Conservation (phyloP, 106 monocot genomes). For the Phalaenopsis equestris region DNA sequence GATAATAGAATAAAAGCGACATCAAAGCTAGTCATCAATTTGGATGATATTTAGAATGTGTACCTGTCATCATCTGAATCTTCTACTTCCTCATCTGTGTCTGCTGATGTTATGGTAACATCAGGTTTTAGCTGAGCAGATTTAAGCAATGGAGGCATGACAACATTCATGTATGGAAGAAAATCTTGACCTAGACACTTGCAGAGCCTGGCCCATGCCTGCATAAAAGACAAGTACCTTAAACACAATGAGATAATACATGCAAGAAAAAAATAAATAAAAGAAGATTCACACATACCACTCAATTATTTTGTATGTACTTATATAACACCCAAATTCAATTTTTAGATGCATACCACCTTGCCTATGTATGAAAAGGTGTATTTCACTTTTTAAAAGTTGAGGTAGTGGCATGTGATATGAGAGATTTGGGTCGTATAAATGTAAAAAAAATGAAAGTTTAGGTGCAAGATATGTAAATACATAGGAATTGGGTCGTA, state of each 20-base stretch:
- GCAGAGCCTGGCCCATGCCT: conserved; percentile 99
- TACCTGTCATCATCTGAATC: conserved; percentile 94
- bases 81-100: conserved; percentile 84
- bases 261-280: neutral
- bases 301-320: no score
- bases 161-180: conserved; percentile 96
- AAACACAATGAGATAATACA: neutral
- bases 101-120: conserved; percentile 83
- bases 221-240: neutral
- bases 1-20: neutral
- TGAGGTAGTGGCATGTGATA: no score
- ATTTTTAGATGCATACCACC: no score
- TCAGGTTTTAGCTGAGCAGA: conserved; percentile 99
- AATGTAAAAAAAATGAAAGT: no score
- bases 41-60: neutral
- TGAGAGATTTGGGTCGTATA: no score
- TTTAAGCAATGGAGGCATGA: conserved; percentile 93
- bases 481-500: no score
- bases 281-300: no score
- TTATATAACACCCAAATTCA: no score
- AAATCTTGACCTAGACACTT: conserved; percentile 98
- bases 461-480: no score
- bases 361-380: no score
- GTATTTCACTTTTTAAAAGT: no score
- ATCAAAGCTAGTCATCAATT: neutral